Percentiles rank a stretch among this genome's conserved stretches.
These are phyloP conservation scores for Buxus sempervirens DNA, from an alignment of 164 flowering plant genomes.

Conservation along the genomic window DNA sequence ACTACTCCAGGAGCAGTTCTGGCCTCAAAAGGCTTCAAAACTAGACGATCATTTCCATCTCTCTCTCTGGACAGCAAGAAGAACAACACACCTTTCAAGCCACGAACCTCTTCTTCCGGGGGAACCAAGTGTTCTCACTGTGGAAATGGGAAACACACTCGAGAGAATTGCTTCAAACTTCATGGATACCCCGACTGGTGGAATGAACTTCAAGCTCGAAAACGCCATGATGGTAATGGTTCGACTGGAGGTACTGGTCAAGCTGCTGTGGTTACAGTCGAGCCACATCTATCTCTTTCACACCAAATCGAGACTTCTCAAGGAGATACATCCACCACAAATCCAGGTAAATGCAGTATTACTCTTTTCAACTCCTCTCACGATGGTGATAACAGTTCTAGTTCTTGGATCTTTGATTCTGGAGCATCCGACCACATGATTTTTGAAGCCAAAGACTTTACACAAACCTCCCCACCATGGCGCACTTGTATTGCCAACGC, in stretches of 20 bases:
- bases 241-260: not conserved
- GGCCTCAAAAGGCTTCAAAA: not conserved
- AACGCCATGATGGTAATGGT: not conserved
- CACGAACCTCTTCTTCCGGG: not conserved
- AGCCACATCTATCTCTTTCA: constrained; percentile 8
- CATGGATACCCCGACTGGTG: constrained; percentile 26
- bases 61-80: not conserved
- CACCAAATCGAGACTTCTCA: not conserved
- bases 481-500: not conserved
- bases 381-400: not conserved
- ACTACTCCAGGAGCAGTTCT: not conserved
- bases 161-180: constrained; percentile 11
- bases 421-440: constrained; percentile 11
- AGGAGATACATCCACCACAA: not conserved
- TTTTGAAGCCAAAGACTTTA: not conserved
- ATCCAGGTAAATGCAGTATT: not conserved
- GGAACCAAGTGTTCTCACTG: constrained; percentile 11
- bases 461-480: not conserved
- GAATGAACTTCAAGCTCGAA: constrained; percentile 1
- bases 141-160: constrained; percentile 9
- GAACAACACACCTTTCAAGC: too few species aligned
- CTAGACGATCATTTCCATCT: too few species aligned
- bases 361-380: not conserved
- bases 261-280: not conserved
- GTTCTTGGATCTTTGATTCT: constrained; percentile 6